phyloP scores from a whole-genome alignment of 225 moss, liverwort and hornwort species.

The Ulota crispa region DNA sequence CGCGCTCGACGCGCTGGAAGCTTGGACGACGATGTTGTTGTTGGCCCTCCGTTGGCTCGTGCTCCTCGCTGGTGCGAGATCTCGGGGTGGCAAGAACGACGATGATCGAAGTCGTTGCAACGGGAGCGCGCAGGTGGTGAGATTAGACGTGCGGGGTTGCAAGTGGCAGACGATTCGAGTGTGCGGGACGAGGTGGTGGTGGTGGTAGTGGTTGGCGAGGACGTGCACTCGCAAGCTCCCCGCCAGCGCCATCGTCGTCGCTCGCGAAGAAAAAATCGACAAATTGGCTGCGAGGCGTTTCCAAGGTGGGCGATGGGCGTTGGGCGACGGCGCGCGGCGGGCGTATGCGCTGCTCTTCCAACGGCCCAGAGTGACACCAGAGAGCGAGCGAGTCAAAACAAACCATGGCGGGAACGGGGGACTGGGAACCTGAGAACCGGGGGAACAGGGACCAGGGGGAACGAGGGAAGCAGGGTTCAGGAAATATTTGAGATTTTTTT shows the following conservation, averaged over 20 bases:
- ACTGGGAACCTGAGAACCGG: background rate
- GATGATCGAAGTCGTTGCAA: background rate
- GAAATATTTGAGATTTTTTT: no score
- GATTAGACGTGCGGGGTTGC: background rate
- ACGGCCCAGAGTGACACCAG: background rate
- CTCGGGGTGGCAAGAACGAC: background rate
- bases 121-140: background rate
- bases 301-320: background rate
- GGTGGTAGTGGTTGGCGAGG: background rate
- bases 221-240: constrained; percentile 16
- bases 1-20: constrained; percentile 27
- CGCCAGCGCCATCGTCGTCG: constrained; percentile 25
- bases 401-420: background rate
- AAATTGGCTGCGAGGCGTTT: background rate
- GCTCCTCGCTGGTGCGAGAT: no score
- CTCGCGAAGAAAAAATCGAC: background rate
- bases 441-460: background rate
- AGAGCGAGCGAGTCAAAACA: background rate
- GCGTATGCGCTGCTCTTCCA: background rate
- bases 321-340: background rate
- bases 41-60: background rate
- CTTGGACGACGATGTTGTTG: constrained; percentile 14
- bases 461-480: no score
- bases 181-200: no score
- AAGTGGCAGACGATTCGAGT: background rate